Base-by-base conservation (phyloP, 78 protist genomes). In the Andalucia godoyi region DNA sequence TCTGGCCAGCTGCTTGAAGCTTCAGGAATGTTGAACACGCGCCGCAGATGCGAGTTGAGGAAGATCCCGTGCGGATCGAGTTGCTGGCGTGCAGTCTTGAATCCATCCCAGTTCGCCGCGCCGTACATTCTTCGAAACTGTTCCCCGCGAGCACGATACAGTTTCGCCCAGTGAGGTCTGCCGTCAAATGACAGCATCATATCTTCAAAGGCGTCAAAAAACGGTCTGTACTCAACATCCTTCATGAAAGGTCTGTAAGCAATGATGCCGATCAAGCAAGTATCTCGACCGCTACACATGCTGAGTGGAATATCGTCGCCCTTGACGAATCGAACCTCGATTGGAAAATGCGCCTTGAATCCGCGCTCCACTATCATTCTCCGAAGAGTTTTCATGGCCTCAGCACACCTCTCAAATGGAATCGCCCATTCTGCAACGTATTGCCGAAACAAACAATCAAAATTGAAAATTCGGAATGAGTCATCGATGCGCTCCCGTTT, bases 371-470 rank as follows among this genome's bases (percentile, higher is more conserved):
- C 13, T 4, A 8, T 18, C 27, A 6, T 33, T n/a, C 25, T 29
- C 15, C 57, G 57, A n/a, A 51, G 15, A 51, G 10, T 18, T 15
- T 13, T 42, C 47, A 42, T 17, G 47, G 25, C 10, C 47, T 42
- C 47, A 10, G 47, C 47, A 13, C 47, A 13, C 47, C 47, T 10
- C 47, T 10, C 47, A 13, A 1, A 1, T 23, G 46, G 50, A 6
- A 58, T 40, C 34, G 65, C 65, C 65, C 65, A 58, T 17, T 58
- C 65, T n/a, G 4, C 8, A 30, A 58, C 65, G 65, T 58, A 58
- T 17, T 58, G 65, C 2, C 3, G 27, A 50, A 58, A 58, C 34
- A 58, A 36, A 18, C 46, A 37, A 21, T 58, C 65, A 5, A 58
- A 39, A 36, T 58, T 58, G 49, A 58, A 58, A 10, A 58, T 3